A percentile compares a stretch with the other conserved stretches of the same genome.
phyloP scores from a whole-genome alignment of 139 green algal species.

The Chlamydomonas eustigma region DNA sequence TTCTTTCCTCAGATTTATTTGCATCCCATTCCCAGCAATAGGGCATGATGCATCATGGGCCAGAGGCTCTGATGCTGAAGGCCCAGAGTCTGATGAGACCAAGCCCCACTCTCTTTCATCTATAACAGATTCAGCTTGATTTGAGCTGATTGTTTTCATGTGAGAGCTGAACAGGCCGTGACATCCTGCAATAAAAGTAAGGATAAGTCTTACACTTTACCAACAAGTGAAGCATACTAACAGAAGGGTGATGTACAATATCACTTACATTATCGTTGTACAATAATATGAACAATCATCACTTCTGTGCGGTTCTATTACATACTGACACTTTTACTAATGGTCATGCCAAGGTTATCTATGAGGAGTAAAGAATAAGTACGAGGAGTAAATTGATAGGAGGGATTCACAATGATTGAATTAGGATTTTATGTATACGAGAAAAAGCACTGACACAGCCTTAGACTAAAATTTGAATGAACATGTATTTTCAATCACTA shows the following conservation, averaged over 20 bases:
- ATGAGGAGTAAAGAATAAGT: too few relatives aligned
- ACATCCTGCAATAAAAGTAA: too few relatives aligned
- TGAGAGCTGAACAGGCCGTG: neutral
- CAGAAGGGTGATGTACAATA: neutral
- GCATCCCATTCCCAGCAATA: neutral
- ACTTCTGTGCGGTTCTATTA: too few relatives aligned
- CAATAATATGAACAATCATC: neutral
- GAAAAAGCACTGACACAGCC: too few relatives aligned
- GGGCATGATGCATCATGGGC: neutral
- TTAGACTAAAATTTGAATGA: too few relatives aligned
- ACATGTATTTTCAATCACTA: too few relatives aligned
- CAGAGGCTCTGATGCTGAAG: neutral
- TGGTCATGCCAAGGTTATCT: too few relatives aligned
- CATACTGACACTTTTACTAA: too few relatives aligned
- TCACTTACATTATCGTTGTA: neutral
- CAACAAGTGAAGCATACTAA: neutral
- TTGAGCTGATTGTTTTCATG: neutral
- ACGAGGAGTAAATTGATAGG: too few relatives aligned
- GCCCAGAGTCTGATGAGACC: neutral
- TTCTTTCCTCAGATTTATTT: too few relatives aligned
- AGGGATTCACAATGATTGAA: too few relatives aligned
- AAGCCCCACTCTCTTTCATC: neutral
- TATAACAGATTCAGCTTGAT: neutral
- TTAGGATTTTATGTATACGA: too few relatives aligned
- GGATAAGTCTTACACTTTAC: neutral